Evolutionary conservation across 371 early-diverging fungal species (phyloP).

Genomic region (Batrachochytrium dendrobatidis): DNA sequence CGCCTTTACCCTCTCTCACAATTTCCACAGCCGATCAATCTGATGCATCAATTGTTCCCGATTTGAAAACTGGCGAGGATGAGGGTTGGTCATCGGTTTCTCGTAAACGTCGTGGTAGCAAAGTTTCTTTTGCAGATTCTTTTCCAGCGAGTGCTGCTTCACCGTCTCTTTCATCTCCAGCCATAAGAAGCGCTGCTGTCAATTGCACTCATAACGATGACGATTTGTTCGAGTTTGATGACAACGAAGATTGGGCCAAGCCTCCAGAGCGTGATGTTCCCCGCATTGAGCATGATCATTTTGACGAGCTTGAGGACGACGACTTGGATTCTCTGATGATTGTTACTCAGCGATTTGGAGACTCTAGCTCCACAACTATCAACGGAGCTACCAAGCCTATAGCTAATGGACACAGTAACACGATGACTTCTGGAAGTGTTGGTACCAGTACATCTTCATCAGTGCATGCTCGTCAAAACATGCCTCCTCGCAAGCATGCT

Average conservation of each 20-base stretch:
- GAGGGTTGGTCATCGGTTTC: background rate
- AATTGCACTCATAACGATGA: conserved; percentile 20
- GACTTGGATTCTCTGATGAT: conserved; percentile 80
- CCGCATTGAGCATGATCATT: background rate
- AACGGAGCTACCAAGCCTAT: too few species aligned
- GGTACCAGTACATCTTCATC: background rate
- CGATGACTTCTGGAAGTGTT: background rate
- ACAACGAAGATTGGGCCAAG: conserved; percentile 4
- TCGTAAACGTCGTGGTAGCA: background rate
- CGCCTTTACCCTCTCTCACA: background rate
- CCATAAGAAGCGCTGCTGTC: background rate
- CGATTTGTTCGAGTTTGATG: conserved; percentile 18
- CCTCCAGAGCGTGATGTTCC: background rate
- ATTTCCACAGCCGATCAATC: background rate
- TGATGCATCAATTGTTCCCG: too few species aligned
- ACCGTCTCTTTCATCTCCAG: background rate
- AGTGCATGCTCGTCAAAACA: conserved; percentile 21
- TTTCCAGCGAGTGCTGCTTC: background rate
- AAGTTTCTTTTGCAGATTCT: too few species aligned
- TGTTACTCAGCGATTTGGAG: conserved; percentile 68
- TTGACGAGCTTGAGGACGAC: conserved; percentile 66
- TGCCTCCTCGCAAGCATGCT: conserved; percentile 36
- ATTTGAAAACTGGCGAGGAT: background rate
- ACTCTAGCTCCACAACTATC: conserved; percentile 3
- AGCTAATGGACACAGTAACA: conserved; percentile 7